phyloP scores from a whole-genome alignment of 768 basidiomycete genomes.

The Psilocybe tampanensis region DNA sequence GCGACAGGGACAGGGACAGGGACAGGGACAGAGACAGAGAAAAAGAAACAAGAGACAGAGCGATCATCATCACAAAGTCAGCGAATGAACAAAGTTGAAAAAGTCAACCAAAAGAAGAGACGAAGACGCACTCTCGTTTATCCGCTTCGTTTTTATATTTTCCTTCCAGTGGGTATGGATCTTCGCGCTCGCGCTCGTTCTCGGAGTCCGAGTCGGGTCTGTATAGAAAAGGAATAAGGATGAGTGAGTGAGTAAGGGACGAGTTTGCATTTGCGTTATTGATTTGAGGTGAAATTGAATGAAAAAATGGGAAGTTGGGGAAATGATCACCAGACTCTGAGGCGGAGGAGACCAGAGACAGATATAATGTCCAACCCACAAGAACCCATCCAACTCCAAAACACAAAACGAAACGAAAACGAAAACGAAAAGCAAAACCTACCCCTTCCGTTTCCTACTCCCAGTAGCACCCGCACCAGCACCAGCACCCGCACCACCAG shows the following conservation, averaged over 20 bases:
- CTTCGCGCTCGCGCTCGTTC: slow-evolving; percentile 64
- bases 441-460: slow-evolving; percentile 66
- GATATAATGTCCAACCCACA: too few species aligned
- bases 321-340: too few species aligned
- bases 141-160: slow-evolving; percentile 88
- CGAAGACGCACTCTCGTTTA: slow-evolving; percentile 72
- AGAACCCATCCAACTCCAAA: slow-evolving; percentile 2
- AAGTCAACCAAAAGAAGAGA: too few species aligned
- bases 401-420: slow-evolving; percentile 19
- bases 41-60: not conserved
- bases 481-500: slow-evolving; percentile 25
- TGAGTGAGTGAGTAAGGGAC: too few species aligned
- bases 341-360: too few species aligned
- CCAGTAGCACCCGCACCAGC: slow-evolving; percentile 8
- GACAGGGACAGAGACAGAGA: not conserved
- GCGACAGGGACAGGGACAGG: not conserved
- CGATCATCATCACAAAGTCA: too few species aligned
- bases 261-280: too few species aligned
- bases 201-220: slow-evolving; percentile 54
- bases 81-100: too few species aligned
- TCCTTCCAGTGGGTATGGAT: slow-evolving; percentile 89
- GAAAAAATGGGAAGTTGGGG: too few species aligned
- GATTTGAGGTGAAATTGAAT: too few species aligned
- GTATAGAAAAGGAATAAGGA: slow-evolving; percentile 22
- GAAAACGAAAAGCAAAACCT: slow-evolving; percentile 31